These are phyloP conservation scores for Pouteria campechiana DNA, from an alignment of 179 eudicot species.

Conservation along the genomic window DNA sequence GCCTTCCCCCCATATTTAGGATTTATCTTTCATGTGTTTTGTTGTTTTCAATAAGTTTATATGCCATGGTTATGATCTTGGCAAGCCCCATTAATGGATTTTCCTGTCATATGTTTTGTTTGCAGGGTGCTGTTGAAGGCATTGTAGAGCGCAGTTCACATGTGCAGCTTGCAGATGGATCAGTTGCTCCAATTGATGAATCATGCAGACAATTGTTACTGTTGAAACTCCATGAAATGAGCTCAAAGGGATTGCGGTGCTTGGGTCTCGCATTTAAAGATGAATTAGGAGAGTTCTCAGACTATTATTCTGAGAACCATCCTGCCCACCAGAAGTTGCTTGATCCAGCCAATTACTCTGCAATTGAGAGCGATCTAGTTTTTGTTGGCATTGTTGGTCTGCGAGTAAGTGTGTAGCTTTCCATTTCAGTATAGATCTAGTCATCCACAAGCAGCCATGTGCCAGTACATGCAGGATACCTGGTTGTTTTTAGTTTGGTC, in stretches of 20 bases:
- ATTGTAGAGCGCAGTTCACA: slow-evolving; percentile 58
- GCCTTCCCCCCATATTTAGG: too few species aligned
- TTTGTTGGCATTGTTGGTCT: slow-evolving; percentile 82
- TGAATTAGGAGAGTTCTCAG: slow-evolving; percentile 61
- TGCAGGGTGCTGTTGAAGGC: slow-evolving; percentile 90
- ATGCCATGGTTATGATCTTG: slow-evolving; percentile 1
- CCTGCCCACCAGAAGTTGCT: slow-evolving; percentile 74
- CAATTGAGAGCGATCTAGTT: slow-evolving; percentile 51
- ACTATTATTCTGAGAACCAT: slow-evolving; percentile 42
- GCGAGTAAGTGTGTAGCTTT: slow-evolving; percentile 78
- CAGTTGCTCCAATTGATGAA: slow-evolving; percentile 49
- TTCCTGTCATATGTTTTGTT: not conserved
- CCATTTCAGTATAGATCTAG: too few species aligned
- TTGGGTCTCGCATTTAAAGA: slow-evolving; percentile 77
- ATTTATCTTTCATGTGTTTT: not conserved
- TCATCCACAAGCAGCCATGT: too few species aligned
- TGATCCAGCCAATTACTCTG: slow-evolving; percentile 54
- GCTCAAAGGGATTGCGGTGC: slow-evolving; percentile 83
- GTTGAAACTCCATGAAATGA: slow-evolving; percentile 54
- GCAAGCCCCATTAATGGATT: too few species aligned
- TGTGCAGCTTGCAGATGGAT: slow-evolving; percentile 88
- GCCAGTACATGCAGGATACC: too few species aligned
- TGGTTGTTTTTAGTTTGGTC: too few species aligned
- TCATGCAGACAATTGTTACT: slow-evolving; percentile 48
- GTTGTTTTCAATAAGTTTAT: not conserved